Percentiles rank a stretch among this genome's conserved stretches.
These are phyloP conservation scores for Oryza brachyantha DNA, from an alignment of 176 grass and related monocot genomes.

Conservation along the genomic window DNA sequence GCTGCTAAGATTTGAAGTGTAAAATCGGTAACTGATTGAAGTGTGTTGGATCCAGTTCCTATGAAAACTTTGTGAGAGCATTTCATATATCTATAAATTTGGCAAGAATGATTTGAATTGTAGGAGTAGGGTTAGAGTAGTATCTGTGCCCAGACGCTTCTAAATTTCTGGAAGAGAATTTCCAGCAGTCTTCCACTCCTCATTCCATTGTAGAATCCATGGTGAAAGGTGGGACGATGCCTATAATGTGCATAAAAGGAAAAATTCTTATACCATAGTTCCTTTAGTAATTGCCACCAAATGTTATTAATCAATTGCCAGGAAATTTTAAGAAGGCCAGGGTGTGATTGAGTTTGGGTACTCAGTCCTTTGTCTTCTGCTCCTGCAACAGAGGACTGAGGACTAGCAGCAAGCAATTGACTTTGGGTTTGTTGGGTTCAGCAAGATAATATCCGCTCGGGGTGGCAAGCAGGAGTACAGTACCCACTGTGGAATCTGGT, in stretches of 20 bases:
- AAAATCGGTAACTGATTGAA: not conserved
- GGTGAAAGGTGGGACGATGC: not conserved
- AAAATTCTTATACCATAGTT: constrained; percentile 2
- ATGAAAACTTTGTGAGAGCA: not conserved
- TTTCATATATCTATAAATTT: not conserved
- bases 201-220: not conserved
- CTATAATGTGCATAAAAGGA: not conserved
- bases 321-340: not conserved
- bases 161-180: not conserved
- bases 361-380: not conserved
- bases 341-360: not conserved
- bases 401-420: not conserved
- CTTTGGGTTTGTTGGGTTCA: not conserved
- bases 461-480: no score
- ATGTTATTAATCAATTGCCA: not conserved
- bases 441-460: not conserved
- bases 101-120: not conserved
- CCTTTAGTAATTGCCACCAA: not conserved
- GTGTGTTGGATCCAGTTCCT: not conserved
- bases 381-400: not conserved
- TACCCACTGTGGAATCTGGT: not conserved
- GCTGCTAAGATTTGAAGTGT: not conserved
- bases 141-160: not conserved
- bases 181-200: not conserved
- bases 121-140: not conserved